Percentiles rank a stretch among this genome's conserved stretches.
phyloP scores from a whole-genome alignment of 805 yeast genomes.

The Zygosaccharomyces bisporus region DNA sequence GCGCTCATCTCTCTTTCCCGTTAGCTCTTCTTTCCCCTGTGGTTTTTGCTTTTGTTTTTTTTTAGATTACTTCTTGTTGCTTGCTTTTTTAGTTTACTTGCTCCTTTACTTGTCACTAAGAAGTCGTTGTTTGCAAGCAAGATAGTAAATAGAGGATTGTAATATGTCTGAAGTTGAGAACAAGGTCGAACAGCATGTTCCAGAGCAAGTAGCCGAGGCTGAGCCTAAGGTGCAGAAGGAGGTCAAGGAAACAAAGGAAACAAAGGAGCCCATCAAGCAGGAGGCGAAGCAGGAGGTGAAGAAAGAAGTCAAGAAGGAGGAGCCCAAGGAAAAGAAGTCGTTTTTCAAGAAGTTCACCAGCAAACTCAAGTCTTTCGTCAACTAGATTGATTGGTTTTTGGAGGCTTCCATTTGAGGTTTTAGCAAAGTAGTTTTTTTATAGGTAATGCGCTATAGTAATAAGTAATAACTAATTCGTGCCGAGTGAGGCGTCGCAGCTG shows the following conservation, averaged over 20 bases:
- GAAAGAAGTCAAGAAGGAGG: conserved; percentile 13
- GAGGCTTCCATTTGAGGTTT: neutral
- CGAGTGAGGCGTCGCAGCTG: conserved; percentile 1
- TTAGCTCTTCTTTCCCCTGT: neutral
- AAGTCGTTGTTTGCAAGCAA: neutral
- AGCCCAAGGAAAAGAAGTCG: conserved; percentile 12
- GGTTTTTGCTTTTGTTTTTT: neutral
- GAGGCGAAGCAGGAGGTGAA: neutral
- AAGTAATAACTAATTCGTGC: neutral
- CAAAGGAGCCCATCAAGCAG: conserved; percentile 7
- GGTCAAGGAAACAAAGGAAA: conserved; percentile 7
- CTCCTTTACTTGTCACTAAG: neutral
- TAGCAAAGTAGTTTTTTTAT: neutral
- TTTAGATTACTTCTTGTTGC: neutral
- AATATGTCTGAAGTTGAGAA: neutral
- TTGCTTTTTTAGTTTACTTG: neutral
- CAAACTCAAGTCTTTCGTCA: conserved; percentile 14
- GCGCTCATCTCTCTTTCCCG: neutral
- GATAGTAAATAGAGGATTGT: neutral
- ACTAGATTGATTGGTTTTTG: neutral
- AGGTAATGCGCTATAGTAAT: conserved; percentile 1
- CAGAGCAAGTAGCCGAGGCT: neutral
- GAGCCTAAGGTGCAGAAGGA: conserved; percentile 15
- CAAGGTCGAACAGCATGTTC: neutral
- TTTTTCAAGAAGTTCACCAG: conserved; percentile 17